Evolutionary conservation across 225 moss, liverwort and hornwort genomes (phyloP).

Genomic region (Sphagnum contortum): DNA sequence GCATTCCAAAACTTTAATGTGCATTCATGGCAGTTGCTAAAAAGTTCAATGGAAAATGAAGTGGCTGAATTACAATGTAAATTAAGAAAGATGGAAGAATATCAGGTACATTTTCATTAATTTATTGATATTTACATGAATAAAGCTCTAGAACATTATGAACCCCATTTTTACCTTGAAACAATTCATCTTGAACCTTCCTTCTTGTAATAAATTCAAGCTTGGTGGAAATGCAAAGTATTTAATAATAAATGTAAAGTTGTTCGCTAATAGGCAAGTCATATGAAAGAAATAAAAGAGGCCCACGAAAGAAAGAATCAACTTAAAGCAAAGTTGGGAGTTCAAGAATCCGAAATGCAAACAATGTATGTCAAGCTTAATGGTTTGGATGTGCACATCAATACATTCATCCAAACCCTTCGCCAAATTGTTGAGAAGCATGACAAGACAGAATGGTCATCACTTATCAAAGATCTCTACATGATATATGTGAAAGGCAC

Average conservation of each 20-base stretch:
- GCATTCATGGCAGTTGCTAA: conserved; percentile 20
- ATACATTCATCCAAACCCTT: conserved; percentile 54
- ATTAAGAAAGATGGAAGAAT: conserved; percentile 30
- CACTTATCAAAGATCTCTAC: conserved; percentile 57
- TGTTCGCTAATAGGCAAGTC: conserved; percentile 18
- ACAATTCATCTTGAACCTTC: no score
- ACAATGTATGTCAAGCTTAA: conserved; percentile 30
- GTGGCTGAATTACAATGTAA: conserved; percentile 14
- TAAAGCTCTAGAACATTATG: no score
- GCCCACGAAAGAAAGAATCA: conserved; percentile 28
- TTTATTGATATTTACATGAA: no score
- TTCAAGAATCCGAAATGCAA: conserved; percentile 29
- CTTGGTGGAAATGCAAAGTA: no score
- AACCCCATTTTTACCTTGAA: no score
- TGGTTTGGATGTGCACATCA: conserved; percentile 39
- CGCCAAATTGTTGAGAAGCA: conserved; percentile 66
- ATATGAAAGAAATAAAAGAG: conserved; percentile 50
- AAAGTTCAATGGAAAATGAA: conserved; percentile 36
- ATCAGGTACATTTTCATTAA: conserved; percentile 19
- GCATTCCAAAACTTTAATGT: no score
- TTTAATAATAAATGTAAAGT: no score
- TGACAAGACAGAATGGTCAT: conserved; percentile 57
- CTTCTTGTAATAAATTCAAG: no score
- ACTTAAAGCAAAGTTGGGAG: conserved; percentile 27
- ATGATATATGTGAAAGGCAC: conserved; percentile 54